phyloP scores from a whole-genome alignment of 129 eudicot genomes.

The Sambucus nigra region DNA sequence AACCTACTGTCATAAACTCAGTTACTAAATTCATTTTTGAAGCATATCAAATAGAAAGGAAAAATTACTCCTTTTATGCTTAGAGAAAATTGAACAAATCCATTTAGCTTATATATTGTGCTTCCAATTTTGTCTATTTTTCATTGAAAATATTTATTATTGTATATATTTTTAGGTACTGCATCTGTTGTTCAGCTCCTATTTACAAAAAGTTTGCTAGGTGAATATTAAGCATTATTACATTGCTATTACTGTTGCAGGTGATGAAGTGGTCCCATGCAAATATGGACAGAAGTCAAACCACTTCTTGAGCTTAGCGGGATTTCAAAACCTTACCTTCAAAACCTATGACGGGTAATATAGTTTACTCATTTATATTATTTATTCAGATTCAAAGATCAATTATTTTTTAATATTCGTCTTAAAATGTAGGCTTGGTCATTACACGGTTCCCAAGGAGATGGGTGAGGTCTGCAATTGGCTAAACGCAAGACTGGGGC shows the following conservation, averaged over 20 bases:
- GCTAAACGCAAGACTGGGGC: slow-evolving; percentile 65
- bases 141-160: no score
- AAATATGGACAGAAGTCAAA: slow-evolving; percentile 62
- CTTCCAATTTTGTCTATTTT: no score
- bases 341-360: slow-evolving; percentile 38
- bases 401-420: not conserved
- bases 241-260: slow-evolving; percentile 32
- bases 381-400: not conserved
- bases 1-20: no score
- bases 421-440: slow-evolving; percentile 62
- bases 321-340: slow-evolving; percentile 62
- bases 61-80: no score
- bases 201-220: no score
- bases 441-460: slow-evolving; percentile 81
- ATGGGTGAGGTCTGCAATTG: slow-evolving; percentile 89
- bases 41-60: no score
- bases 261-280: slow-evolving; percentile 83
- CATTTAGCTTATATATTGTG: no score
- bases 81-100: no score
- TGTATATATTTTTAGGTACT: no score
- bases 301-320: slow-evolving; percentile 56
- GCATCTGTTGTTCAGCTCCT: no score
- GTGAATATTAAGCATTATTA: no score
- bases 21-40: no score
- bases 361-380: not conserved